These are phyloP conservation scores for Lotmaria passim DNA, from an alignment of 208 protist genomes.

Conservation along the genomic window DNA sequence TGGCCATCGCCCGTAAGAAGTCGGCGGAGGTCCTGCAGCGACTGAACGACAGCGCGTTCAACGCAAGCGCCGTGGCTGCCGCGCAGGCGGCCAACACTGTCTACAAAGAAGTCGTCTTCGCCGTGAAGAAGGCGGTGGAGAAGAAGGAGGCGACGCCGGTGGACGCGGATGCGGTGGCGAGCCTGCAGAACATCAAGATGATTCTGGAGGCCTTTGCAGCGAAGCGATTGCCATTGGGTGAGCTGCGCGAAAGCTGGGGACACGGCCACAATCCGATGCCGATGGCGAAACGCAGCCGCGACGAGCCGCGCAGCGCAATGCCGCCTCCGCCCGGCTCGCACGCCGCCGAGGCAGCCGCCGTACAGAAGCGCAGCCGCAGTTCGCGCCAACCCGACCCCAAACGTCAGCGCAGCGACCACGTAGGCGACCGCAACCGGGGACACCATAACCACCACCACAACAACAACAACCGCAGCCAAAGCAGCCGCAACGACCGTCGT, in stretches of 20 bases:
- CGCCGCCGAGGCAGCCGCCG: slow-evolving; percentile 19
- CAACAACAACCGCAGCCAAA: slow-evolving; percentile 12
- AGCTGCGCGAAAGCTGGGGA: slow-evolving; percentile 74
- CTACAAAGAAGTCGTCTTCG: slow-evolving; percentile 46
- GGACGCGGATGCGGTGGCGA: slow-evolving; percentile 60
- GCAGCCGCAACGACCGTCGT: slow-evolving; percentile 19
- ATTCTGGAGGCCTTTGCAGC: slow-evolving; percentile 59
- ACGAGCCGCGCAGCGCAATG: slow-evolving; percentile 19
- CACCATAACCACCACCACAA: slow-evolving; percentile 3
- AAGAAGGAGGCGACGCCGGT: slow-evolving; percentile 31
- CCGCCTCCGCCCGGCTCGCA: slow-evolving; percentile 34
- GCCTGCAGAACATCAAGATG: slow-evolving; percentile 65
- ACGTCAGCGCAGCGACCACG: slow-evolving; percentile 20
- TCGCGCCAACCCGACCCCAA: slow-evolving; percentile 23
- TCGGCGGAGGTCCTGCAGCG: slow-evolving; percentile 61
- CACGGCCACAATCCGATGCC: slow-evolving; percentile 54
- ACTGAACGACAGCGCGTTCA: slow-evolving; percentile 71
- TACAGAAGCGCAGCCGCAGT: slow-evolving; percentile 24
- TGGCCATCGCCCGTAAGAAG: slow-evolving; percentile 58
- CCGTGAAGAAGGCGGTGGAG: slow-evolving; percentile 41
- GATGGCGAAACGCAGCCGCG: slow-evolving; percentile 45
- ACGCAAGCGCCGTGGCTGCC: slow-evolving; percentile 38
- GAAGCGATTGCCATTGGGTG: slow-evolving; percentile 71
- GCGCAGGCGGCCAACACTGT: slow-evolving; percentile 25
- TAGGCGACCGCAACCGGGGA: neutral